Evolutionary conservation across 2,329 filamentous ascomycete genomes (phyloP), one percentile per base, ranked within the genome.

Genomic region (Dothideomycetes sp.): DNA sequence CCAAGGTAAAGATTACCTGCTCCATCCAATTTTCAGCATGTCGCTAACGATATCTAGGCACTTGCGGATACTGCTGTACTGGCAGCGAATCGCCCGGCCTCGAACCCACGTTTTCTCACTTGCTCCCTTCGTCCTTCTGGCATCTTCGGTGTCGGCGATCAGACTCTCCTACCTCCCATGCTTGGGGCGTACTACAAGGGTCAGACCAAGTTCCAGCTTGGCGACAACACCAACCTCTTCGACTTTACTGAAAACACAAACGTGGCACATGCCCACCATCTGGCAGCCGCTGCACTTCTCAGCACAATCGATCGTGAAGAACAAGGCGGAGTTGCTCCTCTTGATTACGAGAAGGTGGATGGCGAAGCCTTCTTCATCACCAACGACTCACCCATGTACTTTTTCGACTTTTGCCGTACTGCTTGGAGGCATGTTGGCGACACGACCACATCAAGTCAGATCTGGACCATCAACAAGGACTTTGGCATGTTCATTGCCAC

Each of bases 191-290:
- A 65, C 51, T 61, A 59, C 49, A 61, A 61, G 37, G 64, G 68
- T 25, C 67, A 70, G 52, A 66, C 61, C 43, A 69, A 66, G 49
- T 65, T 67, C 47, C 69, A 73, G 47, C 58, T 74, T 33, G 70
- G 70, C 38, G 52, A 59, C 15, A 72, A 73, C 51, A 61, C 65
- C 42, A 73, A 74, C 51, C 56, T 72, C 2, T 73, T 70, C 56
- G 70, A 74, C 53, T 72, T 69, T 46, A 70, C 68, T 25, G 71
- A 71, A 48, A 65, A 70, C 31, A 67, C 60, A 28, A 74, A 73
- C 51, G 63, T 71, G 11, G 67, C 67, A 2, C 63, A 71, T 48
- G 70, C 65, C 1, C 70, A 74, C 17, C 55, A 74, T 35, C 61
- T 73, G 10, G 69, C 67, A 2, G 62, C 66, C 0, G 58, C 64